These are phyloP conservation scores for Cytospora chrysosperma DNA, from an alignment of 2,329 filamentous ascomycete species.

Conservation along the genomic window DNA sequence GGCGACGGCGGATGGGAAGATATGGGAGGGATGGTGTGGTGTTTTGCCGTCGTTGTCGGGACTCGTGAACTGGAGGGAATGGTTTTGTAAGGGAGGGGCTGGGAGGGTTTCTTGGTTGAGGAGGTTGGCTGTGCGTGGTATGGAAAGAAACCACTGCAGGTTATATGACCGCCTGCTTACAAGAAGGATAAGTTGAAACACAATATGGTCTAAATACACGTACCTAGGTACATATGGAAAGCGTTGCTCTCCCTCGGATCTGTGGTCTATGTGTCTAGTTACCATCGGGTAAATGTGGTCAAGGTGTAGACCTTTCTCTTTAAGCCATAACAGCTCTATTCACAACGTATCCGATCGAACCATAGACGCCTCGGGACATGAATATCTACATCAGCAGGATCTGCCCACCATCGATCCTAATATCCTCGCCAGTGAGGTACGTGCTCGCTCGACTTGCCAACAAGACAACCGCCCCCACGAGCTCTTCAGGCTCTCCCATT, in stretches of 20 bases:
- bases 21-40: not conserved
- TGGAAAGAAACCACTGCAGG: too few species aligned
- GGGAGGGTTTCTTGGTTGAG: not conserved
- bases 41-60: slow-evolving; percentile 1
- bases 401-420: slow-evolving; percentile 60
- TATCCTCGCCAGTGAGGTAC: slow-evolving; percentile 68
- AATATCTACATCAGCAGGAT: slow-evolving; percentile 20
- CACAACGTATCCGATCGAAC: not conserved
- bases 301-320: too few species aligned
- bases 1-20: not conserved
- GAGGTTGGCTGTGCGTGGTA: not conserved
- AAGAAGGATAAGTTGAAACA: too few species aligned
- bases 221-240: too few species aligned
- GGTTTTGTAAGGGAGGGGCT: not conserved
- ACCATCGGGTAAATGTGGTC: too few species aligned
- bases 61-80: not conserved
- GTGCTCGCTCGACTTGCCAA: slow-evolving; percentile 59
- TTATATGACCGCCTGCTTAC: not conserved
- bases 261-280: too few species aligned
- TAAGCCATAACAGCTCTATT: not conserved
- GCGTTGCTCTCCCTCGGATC: too few species aligned
- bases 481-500: slow-evolving; percentile 63
- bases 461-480: slow-evolving; percentile 62
- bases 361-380: not conserved
- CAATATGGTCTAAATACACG: too few species aligned